Evolutionary conservation across 1,139 yeast genomes (phyloP).

Genomic region (Pneumocystis jirovecii): DNA sequence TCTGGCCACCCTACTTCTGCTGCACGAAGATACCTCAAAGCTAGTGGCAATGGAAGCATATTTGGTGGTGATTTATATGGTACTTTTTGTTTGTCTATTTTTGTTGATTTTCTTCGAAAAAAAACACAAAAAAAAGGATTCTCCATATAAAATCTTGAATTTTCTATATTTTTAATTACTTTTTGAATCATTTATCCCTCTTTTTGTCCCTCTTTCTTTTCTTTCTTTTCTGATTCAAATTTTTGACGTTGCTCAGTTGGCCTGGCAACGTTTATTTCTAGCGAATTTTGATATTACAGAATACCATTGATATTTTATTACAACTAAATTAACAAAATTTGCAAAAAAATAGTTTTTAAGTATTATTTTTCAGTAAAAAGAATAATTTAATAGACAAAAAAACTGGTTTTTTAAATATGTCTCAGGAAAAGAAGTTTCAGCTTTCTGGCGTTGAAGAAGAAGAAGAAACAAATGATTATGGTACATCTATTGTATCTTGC

Average conservation of each 20-base stretch:
- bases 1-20: slow-evolving; percentile 1
- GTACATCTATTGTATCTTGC: neutral
- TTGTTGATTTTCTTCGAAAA: neutral
- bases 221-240: no score
- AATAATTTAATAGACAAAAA: neutral
- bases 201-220: no score
- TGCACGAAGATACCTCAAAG: slow-evolving; percentile 3
- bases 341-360: no score
- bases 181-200: no score
- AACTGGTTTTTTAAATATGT: neutral
- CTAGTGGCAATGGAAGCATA: neutral
- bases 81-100: neutral
- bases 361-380: neutral
- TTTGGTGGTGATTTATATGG: neutral
- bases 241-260: no score
- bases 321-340: no score
- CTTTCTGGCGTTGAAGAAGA: neutral
- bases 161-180: no score
- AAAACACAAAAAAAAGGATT: neutral
- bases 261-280: no score
- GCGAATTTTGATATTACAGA: no score
- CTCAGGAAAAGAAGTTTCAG: neutral
- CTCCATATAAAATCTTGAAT: no score
- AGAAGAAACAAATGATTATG: neutral
- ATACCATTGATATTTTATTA: no score